A percentile compares a stretch with the other conserved stretches of the same genome.
Conservation (phyloP, 2,329 filamentous ascomycete species). For the Aspergillus sp. region DNA sequence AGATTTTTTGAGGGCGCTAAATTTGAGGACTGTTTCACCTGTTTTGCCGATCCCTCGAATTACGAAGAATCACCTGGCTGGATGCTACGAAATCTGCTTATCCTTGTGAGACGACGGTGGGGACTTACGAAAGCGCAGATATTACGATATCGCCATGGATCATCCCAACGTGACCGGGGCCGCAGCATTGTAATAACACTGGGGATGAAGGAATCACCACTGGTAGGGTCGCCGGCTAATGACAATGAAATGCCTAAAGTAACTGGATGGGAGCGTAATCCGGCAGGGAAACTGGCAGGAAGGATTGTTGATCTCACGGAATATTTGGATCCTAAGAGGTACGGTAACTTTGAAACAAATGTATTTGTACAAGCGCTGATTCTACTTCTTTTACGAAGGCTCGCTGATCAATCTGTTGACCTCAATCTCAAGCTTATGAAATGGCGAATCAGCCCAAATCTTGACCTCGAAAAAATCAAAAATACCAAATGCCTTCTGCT, state of each 20-base stretch:
- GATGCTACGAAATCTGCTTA: conserved; percentile 85
- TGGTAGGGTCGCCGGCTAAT: conserved; percentile 12
- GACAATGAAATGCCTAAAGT: conserved; percentile 70
- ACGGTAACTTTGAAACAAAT: background rate
- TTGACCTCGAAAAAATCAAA: conserved; percentile 87
- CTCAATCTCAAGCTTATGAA: conserved; percentile 98
- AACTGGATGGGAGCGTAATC: conserved; percentile 91
- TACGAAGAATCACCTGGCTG: conserved; percentile 86
- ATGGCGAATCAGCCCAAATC: conserved; percentile 87
- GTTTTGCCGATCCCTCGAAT: conserved; percentile 90
- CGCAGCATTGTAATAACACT: conserved; percentile 76
- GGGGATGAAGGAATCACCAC: conserved; percentile 38
- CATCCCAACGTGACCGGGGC: conserved; percentile 72
- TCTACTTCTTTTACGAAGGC: conserved; percentile 31
- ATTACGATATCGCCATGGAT: conserved; percentile 85
- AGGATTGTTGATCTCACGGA: conserved; percentile 80
- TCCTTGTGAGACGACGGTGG: conserved; percentile 81
- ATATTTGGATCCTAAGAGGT: conserved; percentile 84
- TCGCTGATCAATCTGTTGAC: conserved; percentile 93
- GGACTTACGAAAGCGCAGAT: conserved; percentile 75
- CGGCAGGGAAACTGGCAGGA: conserved; percentile 72
- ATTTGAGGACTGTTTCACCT: conserved; percentile 75
- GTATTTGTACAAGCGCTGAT: background rate
- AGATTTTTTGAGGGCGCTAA: conserved; percentile 79
- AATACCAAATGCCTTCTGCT: conserved; percentile 85